Conservation (phyloP, 768 basidiomycete genomes). For the Clitopilus passeckerianus region DNA sequence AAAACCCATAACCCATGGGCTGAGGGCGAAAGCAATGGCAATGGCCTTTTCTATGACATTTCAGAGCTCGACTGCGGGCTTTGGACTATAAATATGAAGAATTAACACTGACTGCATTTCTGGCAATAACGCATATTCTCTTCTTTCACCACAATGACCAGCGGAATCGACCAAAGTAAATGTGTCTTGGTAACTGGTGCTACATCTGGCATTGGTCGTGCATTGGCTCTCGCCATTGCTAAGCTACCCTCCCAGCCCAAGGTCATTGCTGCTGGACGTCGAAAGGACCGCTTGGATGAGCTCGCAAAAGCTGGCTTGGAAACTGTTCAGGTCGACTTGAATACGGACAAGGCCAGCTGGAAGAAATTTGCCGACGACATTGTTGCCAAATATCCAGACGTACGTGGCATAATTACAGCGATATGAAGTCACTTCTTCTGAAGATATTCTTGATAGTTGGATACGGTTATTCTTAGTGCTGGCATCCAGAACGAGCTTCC, state of each 20-base stretch:
- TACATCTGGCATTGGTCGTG: slow-evolving; percentile 31
- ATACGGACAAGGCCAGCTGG: slow-evolving; percentile 28
- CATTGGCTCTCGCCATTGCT: slow-evolving; percentile 46
- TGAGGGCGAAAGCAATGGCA: not conserved
- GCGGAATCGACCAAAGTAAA: slow-evolving; percentile 11
- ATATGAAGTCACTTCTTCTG: not conserved
- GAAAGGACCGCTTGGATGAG: slow-evolving; percentile 49
- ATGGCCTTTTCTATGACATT: no score
- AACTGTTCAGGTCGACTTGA: slow-evolving; percentile 39
- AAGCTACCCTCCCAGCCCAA: slow-evolving; percentile 40
- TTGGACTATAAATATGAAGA: not conserved
- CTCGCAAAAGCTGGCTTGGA: slow-evolving; percentile 35
- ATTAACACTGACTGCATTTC: no score
- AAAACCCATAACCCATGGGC: not conserved
- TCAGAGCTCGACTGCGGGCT: no score
- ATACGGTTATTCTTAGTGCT: slow-evolving; percentile 48
- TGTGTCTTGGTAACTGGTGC: slow-evolving; percentile 18
- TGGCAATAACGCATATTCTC: no score
- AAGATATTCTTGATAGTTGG: slow-evolving; percentile 34
- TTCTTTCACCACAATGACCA: slow-evolving; percentile 3
- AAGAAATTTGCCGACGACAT: slow-evolving; percentile 36
- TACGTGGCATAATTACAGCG: slow-evolving; percentile 15
- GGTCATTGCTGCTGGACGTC: slow-evolving; percentile 47
- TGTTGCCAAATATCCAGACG: slow-evolving; percentile 41
- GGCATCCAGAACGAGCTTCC: slow-evolving; percentile 47